Percentiles rank a stretch among this genome's conserved stretches.
phyloP scores from a whole-genome alignment of 495 filamentous ascomycete genomes.

The Xylaria nigripes region DNA sequence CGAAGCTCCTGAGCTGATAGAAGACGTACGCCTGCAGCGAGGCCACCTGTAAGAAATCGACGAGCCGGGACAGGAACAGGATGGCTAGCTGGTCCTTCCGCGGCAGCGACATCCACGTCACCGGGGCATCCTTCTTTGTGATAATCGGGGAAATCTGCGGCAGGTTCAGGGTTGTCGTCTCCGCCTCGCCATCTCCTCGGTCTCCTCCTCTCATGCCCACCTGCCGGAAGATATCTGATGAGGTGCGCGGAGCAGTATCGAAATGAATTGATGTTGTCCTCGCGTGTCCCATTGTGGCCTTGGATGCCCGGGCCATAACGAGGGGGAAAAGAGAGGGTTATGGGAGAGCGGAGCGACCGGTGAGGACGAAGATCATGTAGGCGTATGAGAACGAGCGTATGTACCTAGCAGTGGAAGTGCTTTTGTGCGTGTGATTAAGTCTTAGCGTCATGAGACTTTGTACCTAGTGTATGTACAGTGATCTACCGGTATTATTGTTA shows the following conservation, averaged over 20 bases:
- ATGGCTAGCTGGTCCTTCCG: slow-evolving; percentile 40
- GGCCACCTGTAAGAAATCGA: slow-evolving; percentile 42
- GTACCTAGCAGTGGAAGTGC: no score
- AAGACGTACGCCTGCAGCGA: slow-evolving; percentile 54
- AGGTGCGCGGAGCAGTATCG: slow-evolving; percentile 1
- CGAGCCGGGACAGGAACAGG: slow-evolving; percentile 40
- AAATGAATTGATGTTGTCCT: slow-evolving; percentile 15
- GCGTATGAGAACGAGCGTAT: no score
- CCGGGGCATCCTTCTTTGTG: not conserved
- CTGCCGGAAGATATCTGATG: slow-evolving; percentile 7
- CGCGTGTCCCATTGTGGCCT: slow-evolving; percentile 2
- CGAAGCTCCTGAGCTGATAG: slow-evolving; percentile 57
- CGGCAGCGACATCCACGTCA: slow-evolving; percentile 32
- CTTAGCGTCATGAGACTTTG: no score
- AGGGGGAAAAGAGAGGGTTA: not conserved
- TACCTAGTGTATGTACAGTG: no score
- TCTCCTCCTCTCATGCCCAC: not conserved
- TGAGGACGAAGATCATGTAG: not conserved
- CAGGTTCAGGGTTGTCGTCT: not conserved
- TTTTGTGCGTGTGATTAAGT: no score
- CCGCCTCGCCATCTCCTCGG: not conserved
- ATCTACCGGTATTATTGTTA: no score
- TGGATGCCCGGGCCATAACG: not conserved
- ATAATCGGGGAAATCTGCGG: not conserved
- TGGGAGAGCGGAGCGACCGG: not conserved